Evolutionary conservation across 1,139 yeast species (phyloP).

Genomic region (Geotrichum reessii): DNA sequence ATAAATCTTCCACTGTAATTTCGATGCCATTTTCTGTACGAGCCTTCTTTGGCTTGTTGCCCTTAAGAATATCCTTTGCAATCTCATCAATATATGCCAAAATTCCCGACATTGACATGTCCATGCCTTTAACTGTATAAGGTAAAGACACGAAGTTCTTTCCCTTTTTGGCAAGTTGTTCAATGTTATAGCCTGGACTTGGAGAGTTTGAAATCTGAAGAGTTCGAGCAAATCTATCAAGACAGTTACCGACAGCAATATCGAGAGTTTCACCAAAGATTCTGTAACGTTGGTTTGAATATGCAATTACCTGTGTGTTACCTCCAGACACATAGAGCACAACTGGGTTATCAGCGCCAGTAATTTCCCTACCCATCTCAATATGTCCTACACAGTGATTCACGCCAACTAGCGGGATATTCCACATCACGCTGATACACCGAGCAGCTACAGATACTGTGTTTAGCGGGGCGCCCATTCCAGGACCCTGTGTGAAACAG

Average conservation of each 20-base stretch:
- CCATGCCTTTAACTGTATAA: constrained; percentile 98
- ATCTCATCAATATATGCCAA: constrained; percentile 75
- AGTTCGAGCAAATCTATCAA: constrained; percentile 92
- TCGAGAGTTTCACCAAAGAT: constrained; percentile 96
- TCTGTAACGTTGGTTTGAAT: constrained; percentile 84
- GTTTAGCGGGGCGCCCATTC: constrained; percentile 98
- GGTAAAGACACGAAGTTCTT: constrained; percentile 71
- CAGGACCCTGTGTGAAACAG: constrained; percentile 97
- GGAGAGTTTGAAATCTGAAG: constrained; percentile 86
- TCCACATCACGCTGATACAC: constrained; percentile 74
- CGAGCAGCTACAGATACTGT: constrained; percentile 92
- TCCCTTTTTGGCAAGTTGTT: constrained; percentile 81
- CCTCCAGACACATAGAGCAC: constrained; percentile 97
- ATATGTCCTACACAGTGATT: constrained; percentile 97
- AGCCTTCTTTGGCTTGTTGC: constrained; percentile 4
- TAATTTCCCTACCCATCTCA: constrained; percentile 97
- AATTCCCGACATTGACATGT: constrained; percentile 92
- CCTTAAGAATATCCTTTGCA: constrained; percentile 43
- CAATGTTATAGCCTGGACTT: constrained; percentile 95
- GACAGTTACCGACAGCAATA: constrained; percentile 94
- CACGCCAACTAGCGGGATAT: constrained; percentile 83
- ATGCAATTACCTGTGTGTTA: constrained; percentile 95
- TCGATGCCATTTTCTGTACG: constrained; percentile 32
- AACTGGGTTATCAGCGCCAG: constrained; percentile 92
- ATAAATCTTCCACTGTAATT: constrained; percentile 78